Conservation (phyloP, 164 flowering plant genomes). For the Dillenia suffruticosa region DNA sequence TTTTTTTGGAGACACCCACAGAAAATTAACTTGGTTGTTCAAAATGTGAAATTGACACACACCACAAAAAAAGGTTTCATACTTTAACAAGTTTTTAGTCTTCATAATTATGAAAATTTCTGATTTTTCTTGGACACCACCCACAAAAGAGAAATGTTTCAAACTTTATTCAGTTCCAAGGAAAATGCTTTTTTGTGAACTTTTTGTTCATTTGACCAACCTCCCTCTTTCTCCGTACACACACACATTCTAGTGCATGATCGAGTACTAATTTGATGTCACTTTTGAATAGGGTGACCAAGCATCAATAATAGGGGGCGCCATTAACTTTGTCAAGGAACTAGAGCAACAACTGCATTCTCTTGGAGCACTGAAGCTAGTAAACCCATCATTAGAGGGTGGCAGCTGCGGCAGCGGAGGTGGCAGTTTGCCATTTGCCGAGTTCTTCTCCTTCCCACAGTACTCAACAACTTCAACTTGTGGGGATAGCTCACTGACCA, state of each 20-base stretch:
- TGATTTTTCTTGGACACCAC: not conserved
- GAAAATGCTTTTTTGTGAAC: not conserved
- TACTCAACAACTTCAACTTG: constrained; percentile 32
- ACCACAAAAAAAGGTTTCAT: no score
- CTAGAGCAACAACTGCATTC: constrained; percentile 35
- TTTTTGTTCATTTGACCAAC: not conserved
- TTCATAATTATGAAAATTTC: not conserved
- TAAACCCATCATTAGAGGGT: constrained; percentile 1
- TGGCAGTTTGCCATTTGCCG: constrained; percentile 18
- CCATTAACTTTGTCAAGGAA: constrained; percentile 45
- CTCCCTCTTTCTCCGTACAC: no score
- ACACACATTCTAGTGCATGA: not conserved
- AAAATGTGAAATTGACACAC: no score
- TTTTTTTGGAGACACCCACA: no score
- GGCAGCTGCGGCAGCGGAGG: not conserved
- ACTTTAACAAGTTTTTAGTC: no score
- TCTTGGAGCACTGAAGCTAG: constrained; percentile 13
- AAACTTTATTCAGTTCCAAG: not conserved
- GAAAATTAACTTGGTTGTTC: no score
- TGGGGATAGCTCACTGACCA: not conserved
- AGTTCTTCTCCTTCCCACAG: constrained; percentile 47
- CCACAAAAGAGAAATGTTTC: no score
- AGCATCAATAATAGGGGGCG: constrained; percentile 44
- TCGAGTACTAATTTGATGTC: not conserved
- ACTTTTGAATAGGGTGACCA: constrained; percentile 32